Percentiles rank a stretch among this genome's conserved stretches.
Evolutionary conservation across 2,329 filamentous ascomycete genomes (phyloP).

Genomic region (Penicillium expansum): DNA sequence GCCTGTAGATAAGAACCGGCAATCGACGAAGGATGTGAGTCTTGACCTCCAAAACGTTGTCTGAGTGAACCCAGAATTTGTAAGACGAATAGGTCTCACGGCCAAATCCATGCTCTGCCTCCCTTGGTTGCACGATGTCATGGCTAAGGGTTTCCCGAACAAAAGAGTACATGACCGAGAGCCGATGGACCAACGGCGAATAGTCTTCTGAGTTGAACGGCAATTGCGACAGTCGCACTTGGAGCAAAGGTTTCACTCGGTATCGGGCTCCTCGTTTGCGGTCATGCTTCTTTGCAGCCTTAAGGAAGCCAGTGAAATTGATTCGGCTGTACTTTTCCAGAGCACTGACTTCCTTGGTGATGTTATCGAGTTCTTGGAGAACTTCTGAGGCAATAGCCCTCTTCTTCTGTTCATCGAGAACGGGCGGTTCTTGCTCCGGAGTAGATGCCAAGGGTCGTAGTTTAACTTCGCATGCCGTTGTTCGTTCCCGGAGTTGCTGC

Average conservation of each 20-base stretch:
- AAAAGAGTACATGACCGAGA: slow-evolving; percentile 95
- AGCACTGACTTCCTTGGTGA: slow-evolving; percentile 88
- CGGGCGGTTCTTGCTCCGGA: slow-evolving; percentile 33
- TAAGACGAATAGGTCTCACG: slow-evolving; percentile 75
- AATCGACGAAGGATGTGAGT: slow-evolving; percentile 88
- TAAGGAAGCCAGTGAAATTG: slow-evolving; percentile 97
- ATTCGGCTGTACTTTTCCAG: slow-evolving; percentile 92
- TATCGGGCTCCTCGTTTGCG: slow-evolving; percentile 84
- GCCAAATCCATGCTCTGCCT: slow-evolving; percentile 48
- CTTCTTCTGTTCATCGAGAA: slow-evolving; percentile 43
- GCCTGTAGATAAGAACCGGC: slow-evolving; percentile 89
- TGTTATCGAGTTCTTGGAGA: slow-evolving; percentile 75
- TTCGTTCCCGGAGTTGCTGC: slow-evolving; percentile 76
- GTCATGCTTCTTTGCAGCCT: slow-evolving; percentile 99
- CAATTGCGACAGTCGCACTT: slow-evolving; percentile 80
- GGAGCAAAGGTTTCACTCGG: slow-evolving; percentile 85
- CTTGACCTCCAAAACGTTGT: slow-evolving; percentile 96
- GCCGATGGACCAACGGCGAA: slow-evolving; percentile 77
- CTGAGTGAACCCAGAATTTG: slow-evolving; percentile 96
- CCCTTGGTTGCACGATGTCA: slow-evolving; percentile 52
- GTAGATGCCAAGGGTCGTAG: slow-evolving; percentile 57
- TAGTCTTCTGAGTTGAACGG: slow-evolving; percentile 97
- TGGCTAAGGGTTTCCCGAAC: slow-evolving; percentile 71
- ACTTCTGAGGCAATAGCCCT: slow-evolving; percentile 64
- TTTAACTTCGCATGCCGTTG: slow-evolving; percentile 65